Percentiles rank a stretch among this genome's conserved stretches.
Conservation (phyloP, 331 rosid species). For the Cydonia oblonga region DNA sequence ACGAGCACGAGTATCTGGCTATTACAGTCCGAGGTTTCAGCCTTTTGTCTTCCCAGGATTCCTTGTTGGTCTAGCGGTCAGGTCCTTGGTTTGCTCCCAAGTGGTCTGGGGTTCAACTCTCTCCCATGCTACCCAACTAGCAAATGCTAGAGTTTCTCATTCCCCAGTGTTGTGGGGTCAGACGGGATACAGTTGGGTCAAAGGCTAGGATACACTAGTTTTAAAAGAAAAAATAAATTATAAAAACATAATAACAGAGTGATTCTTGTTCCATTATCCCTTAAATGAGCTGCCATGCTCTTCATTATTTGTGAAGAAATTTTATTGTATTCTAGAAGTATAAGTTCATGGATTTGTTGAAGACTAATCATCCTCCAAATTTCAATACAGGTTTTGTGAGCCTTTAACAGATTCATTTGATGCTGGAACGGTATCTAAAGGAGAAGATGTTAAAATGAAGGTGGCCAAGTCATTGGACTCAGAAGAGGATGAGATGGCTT, state of each 20-base stretch:
- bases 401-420: slow-evolving; percentile 60
- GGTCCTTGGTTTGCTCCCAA: too few species aligned
- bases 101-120: too few species aligned
- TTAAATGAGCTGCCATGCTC: not conserved
- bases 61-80: not conserved
- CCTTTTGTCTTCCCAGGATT: not conserved
- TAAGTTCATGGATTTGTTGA: not conserved
- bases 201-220: too few species aligned
- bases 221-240: too few species aligned
- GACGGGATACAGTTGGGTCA: too few species aligned
- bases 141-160: too few species aligned
- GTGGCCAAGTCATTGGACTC: slow-evolving; percentile 30
- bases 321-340: not conserved
- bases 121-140: too few species aligned
- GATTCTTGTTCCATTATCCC: not conserved
- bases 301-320: not conserved
- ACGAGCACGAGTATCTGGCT: not conserved
- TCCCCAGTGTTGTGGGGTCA: too few species aligned
- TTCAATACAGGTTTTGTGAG: slow-evolving; percentile 65
- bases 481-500: slow-evolving; percentile 33
- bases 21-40: not conserved
- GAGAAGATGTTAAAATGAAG: slow-evolving; percentile 20
- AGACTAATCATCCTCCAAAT: slow-evolving; percentile 13
- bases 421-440: slow-evolving; percentile 31
- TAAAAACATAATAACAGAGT: not conserved